A percentile compares a stretch with the other conserved stretches of the same genome.
Evolutionary conservation across 768 basidiomycete species (phyloP).

Genomic region (Tricholoma flavovirens): DNA sequence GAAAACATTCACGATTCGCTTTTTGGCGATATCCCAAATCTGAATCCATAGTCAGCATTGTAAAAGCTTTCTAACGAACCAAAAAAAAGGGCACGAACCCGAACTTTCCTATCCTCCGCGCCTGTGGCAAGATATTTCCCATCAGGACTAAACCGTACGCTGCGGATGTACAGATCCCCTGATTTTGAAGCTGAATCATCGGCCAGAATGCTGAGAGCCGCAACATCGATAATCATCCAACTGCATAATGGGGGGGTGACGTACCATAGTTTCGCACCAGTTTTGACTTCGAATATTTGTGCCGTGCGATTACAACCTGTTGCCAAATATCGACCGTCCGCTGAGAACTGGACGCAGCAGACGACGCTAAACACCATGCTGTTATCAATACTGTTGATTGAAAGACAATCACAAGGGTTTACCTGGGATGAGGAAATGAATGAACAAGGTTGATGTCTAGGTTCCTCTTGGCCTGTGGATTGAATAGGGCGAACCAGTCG

Average conservation of each 20-base stretch:
- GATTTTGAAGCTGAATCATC: slow-evolving; percentile 39
- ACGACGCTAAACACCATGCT: slow-evolving; percentile 33
- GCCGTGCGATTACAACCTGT: slow-evolving; percentile 98
- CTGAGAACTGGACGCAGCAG: slow-evolving; percentile 93
- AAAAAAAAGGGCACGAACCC: slow-evolving; percentile 51
- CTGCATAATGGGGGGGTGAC: slow-evolving; percentile 14
- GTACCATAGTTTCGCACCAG: slow-evolving; percentile 79
- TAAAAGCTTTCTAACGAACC: neutral
- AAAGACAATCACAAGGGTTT: slow-evolving; percentile 10
- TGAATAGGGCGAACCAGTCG: slow-evolving; percentile 90
- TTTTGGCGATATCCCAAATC: slow-evolving; percentile 90
- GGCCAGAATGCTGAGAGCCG: slow-evolving; percentile 19
- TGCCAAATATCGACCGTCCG: slow-evolving; percentile 87
- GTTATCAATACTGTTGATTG: neutral
- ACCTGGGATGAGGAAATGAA: slow-evolving; percentile 86
- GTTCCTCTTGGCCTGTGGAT: slow-evolving; percentile 68
- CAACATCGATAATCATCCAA: neutral
- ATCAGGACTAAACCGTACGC: slow-evolving; percentile 87
- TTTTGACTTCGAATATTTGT: slow-evolving; percentile 91
- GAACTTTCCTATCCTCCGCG: slow-evolving; percentile 89
- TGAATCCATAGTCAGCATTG: slow-evolving; percentile 19
- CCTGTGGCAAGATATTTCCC: slow-evolving; percentile 92
- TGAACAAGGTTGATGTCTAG: slow-evolving; percentile 79
- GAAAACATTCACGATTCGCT: slow-evolving; percentile 72
- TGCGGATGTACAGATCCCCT: slow-evolving; percentile 49